Percentiles rank a stretch among this genome's conserved stretches.
Conservation (phyloP, 75 land plant species). For the Chamaecyparis obtusa region DNA sequence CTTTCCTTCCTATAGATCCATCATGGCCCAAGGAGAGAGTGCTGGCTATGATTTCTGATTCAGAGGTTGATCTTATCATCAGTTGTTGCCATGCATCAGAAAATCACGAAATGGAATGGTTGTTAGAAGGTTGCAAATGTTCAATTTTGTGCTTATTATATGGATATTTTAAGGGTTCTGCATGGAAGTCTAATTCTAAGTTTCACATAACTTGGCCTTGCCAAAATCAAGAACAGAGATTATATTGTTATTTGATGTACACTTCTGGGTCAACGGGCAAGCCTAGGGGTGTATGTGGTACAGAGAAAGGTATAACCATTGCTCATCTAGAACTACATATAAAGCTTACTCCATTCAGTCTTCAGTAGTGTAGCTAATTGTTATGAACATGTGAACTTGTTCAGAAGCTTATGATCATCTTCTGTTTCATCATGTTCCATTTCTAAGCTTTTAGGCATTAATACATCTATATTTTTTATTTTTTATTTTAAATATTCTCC, state of each 20-base stretch:
- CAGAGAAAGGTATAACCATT: conserved; percentile 57
- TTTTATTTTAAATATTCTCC: neutral
- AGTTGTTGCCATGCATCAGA: conserved; percentile 9
- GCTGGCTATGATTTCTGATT: conserved; percentile 29
- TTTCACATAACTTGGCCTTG: conserved; percentile 35
- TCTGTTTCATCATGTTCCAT: neutral
- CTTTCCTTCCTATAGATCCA: conserved; percentile 78
- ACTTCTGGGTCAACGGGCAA: conserved; percentile 86
- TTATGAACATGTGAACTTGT: neutral
- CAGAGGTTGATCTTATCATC: conserved; percentile 43
- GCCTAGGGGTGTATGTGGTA: conserved; percentile 89
- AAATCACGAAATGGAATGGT: conserved; percentile 21
- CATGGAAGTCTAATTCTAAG: neutral
- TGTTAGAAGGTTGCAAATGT: conserved; percentile 12
- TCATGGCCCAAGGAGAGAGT: conserved; percentile 67
- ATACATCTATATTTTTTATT: neutral
- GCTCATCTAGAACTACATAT: neutral
- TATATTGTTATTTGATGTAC: conserved; percentile 69
- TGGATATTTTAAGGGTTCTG: conserved; percentile 11
- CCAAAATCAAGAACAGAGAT: conserved; percentile 22
- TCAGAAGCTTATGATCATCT: neutral
- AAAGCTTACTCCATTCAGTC: neutral
- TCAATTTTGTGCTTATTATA: conserved; percentile 26
- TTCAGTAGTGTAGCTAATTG: neutral
- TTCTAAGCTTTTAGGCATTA: neutral